Evolutionary conservation across 2,329 filamentous ascomycete genomes (phyloP), one percentile per base, ranked within the genome.

Genomic region (Cryphonectria naterciae): DNA sequence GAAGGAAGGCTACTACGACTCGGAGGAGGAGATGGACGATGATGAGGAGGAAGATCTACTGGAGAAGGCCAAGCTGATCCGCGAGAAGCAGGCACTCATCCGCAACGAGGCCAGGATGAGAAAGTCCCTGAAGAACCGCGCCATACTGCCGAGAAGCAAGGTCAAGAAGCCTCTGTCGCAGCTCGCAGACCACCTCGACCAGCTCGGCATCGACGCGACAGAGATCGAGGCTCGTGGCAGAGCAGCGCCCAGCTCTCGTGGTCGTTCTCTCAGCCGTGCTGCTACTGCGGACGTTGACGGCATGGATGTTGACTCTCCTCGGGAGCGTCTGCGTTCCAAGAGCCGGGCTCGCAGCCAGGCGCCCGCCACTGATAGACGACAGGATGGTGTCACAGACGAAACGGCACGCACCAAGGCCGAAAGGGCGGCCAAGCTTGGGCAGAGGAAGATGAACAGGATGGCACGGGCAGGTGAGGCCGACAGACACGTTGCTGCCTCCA

Each of bases 371-470:
- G 94, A 94, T 83, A 87, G 93, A 78, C 87, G 89, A 73, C 90
- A 91, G 39, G 93, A 94, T 74, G 94, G 93, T 83, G 91, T 98
- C 58, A 87, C 86, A 71, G 88, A 93, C 78, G 88, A 89, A 74
- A 82, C 80, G 68, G 85, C 88, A 65, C 88, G 93, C 75, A 87
- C 86, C 72, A 97, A 95, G 88, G 94, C 93, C 52, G 95, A 97
- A 82, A 91, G 92, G 78, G 85, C 97, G 80, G 88, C 90, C 79
- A 98, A 97, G 88, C 84, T 99, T 80, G 88, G 91, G 77, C 97
- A 99, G 91, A 94, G 95, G 88, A 95, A 94, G 89, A 98, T 97
- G 94, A 99, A 99, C 86, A 90, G 95, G 75, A 96, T 97, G 92
- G 96, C 96, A 61, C 91, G 95, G 81, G 93, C 97, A 87, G 96